These are phyloP conservation scores for Viridothelium virens DNA, from an alignment of 495 filamentous ascomycete genomes.

Conservation along the genomic window DNA sequence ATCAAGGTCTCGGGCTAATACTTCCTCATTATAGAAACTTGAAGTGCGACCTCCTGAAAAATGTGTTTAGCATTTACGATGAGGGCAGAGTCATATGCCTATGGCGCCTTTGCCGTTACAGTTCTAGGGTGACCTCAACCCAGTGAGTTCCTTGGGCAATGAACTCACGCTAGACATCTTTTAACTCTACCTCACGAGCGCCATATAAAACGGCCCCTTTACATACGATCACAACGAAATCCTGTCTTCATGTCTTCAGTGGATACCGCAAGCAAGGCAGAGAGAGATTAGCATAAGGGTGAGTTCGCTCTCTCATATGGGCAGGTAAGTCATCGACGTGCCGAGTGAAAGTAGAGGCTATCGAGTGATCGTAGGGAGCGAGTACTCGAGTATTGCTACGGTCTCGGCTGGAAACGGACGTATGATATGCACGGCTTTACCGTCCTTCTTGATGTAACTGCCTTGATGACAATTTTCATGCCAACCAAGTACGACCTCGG, in stretches of 20 bases:
- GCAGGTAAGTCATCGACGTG: slow-evolving; percentile 44
- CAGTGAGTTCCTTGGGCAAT: not conserved
- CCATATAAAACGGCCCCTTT: slow-evolving; percentile 22
- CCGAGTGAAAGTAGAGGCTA: slow-evolving; percentile 40
- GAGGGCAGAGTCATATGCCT: slow-evolving; percentile 30
- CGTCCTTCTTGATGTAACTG: slow-evolving; percentile 24
- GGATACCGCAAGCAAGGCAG: slow-evolving; percentile 25
- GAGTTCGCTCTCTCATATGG: slow-evolving; percentile 47
- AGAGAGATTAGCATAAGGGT: slow-evolving; percentile 34
- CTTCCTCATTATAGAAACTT: slow-evolving; percentile 20
- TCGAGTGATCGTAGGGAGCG: slow-evolving; percentile 46
- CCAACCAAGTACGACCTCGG: slow-evolving; percentile 18
- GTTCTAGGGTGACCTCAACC: slow-evolving; percentile 20
- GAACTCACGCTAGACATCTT: not conserved
- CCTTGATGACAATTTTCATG: slow-evolving; percentile 27
- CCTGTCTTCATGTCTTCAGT: slow-evolving; percentile 23
- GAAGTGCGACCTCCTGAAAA: slow-evolving; percentile 29
- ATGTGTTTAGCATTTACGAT: slow-evolving; percentile 22
- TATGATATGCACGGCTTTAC: slow-evolving; percentile 24
- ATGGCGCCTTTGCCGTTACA: slow-evolving; percentile 26
- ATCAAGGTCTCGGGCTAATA: not conserved
- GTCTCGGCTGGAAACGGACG: slow-evolving; percentile 13
- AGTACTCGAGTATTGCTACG: slow-evolving; percentile 43
- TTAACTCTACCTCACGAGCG: not conserved
- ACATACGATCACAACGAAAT: slow-evolving; percentile 32